Percentiles rank a stretch among this genome's conserved stretches.
These are phyloP conservation scores for Sugiyamaella lignohabitans DNA, from an alignment of 805 yeast species.

Conservation along the genomic window DNA sequence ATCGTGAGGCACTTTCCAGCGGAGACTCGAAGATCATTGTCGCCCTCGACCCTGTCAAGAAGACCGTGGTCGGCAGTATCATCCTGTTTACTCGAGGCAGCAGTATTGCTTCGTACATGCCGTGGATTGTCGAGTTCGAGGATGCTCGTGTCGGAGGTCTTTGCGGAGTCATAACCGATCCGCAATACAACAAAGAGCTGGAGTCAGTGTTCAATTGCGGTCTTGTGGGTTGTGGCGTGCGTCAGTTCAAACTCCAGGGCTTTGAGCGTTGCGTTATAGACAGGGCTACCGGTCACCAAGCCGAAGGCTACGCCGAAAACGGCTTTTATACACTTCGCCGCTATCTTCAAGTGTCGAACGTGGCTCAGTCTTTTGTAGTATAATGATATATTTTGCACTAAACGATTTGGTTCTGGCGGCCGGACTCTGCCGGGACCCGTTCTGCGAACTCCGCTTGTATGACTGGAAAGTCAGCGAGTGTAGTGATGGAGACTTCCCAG, in stretches of 20 bases:
- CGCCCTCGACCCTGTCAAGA: conserved; percentile 48
- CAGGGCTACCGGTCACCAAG: conserved; percentile 21
- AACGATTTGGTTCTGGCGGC: background rate
- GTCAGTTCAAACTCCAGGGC: conserved; percentile 37
- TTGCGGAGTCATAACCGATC: conserved; percentile 48
- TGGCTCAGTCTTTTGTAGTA: conserved; percentile 6
- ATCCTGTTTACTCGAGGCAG: conserved; percentile 39
- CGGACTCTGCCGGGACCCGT: background rate
- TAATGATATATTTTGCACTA: background rate
- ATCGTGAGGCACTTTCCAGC: conserved; percentile 19
- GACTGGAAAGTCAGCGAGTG: too few relatives aligned
- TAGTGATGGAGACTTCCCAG: background rate
- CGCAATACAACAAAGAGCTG: conserved; percentile 40
- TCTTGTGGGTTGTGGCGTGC: conserved; percentile 49
- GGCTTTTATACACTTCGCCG: conserved; percentile 26
- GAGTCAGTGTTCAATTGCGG: conserved; percentile 51
- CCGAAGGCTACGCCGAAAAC: conserved; percentile 18
- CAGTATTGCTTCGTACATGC: conserved; percentile 42
- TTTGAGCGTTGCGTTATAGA: conserved; percentile 28
- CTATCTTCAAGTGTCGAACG: conserved; percentile 17
- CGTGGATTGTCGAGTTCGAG: conserved; percentile 43
- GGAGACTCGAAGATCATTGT: conserved; percentile 43
- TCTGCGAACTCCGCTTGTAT: background rate
- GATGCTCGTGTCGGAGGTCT: conserved; percentile 42
- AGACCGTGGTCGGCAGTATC: conserved; percentile 43